Conservation (phyloP, 208 protist genomes). For the Zelonia costaricensis region DNA sequence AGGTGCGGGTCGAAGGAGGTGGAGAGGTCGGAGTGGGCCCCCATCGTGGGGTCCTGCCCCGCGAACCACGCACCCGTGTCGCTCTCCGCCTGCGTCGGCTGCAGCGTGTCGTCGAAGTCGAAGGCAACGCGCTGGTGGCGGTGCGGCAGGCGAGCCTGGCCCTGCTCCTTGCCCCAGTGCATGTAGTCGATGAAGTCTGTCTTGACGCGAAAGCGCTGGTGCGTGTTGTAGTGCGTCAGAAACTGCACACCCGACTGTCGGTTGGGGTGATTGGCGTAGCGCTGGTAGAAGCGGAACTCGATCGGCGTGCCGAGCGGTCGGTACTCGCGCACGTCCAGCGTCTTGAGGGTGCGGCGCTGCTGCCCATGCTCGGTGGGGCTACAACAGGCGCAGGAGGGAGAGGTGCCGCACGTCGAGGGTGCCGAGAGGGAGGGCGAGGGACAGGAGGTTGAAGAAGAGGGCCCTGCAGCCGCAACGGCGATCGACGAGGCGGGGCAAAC, state of each 20-base stretch:
- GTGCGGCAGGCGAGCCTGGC: slow-evolving; percentile 87
- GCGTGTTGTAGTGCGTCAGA: slow-evolving; percentile 89
- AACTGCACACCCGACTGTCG: slow-evolving; percentile 89
- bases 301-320: slow-evolving; percentile 82
- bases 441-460: neutral
- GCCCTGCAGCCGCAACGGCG: neutral
- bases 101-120: slow-evolving; percentile 87
- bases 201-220: slow-evolving; percentile 87
- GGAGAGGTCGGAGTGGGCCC: slow-evolving; percentile 58
- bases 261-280: slow-evolving; percentile 91
- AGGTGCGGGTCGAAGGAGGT: slow-evolving; percentile 76
- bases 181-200: slow-evolving; percentile 93
- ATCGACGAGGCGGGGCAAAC: slow-evolving; percentile 6
- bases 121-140: slow-evolving; percentile 91
- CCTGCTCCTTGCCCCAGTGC: slow-evolving; percentile 91
- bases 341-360: slow-evolving; percentile 68
- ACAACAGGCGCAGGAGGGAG: too few species aligned
- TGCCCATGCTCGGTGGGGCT: slow-evolving; percentile 1
- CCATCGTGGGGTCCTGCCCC: slow-evolving; percentile 68
- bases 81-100: slow-evolving; percentile 55
- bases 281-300: slow-evolving; percentile 93
- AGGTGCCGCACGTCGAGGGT: too few species aligned
- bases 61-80: slow-evolving; percentile 53
- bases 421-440: too few species aligned
- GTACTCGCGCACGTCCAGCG: slow-evolving; percentile 87